phyloP scores from a whole-genome alignment of 768 basidiomycete species.

The Rubroboletus satanas region DNA sequence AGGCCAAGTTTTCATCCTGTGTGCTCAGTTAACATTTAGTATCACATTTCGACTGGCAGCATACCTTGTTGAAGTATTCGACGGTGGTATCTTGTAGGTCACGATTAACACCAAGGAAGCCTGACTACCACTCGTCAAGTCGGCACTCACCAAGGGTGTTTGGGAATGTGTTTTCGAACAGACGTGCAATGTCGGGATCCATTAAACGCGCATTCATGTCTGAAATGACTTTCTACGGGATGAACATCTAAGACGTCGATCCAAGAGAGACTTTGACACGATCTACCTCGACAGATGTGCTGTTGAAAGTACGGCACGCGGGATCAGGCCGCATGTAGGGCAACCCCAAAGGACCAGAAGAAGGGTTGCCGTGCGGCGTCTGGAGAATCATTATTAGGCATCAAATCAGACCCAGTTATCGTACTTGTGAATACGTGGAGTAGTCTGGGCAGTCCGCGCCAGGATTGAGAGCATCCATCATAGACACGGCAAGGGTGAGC shows the following conservation, averaged over 20 bases:
- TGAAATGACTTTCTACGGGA: slow-evolving; percentile 57
- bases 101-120: neutral
- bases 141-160: slow-evolving; percentile 63
- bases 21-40: slow-evolving; percentile 3
- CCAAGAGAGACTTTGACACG: neutral
- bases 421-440: slow-evolving; percentile 54
- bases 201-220: slow-evolving; percentile 71
- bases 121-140: neutral
- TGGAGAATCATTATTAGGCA: slow-evolving; percentile 20
- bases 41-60: neutral
- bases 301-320: slow-evolving; percentile 73
- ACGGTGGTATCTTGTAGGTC: slow-evolving; percentile 64
- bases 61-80: slow-evolving; percentile 64
- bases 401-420: neutral
- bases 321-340: slow-evolving; percentile 72
- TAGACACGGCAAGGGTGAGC: slow-evolving; percentile 18
- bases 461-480: slow-evolving; percentile 20
- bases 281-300: slow-evolving; percentile 65
- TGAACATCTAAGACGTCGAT: neutral
- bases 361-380: slow-evolving; percentile 58
- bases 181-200: slow-evolving; percentile 71
- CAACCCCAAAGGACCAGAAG: slow-evolving; percentile 55
- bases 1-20: slow-evolving; percentile 66
- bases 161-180: slow-evolving; percentile 82
- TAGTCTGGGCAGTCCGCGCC: slow-evolving; percentile 55